Evolutionary conservation across 1,139 yeast genomes (phyloP), one percentile per base, ranked within the genome.

Genomic region (Zygosaccharomyces sapae): DNA sequence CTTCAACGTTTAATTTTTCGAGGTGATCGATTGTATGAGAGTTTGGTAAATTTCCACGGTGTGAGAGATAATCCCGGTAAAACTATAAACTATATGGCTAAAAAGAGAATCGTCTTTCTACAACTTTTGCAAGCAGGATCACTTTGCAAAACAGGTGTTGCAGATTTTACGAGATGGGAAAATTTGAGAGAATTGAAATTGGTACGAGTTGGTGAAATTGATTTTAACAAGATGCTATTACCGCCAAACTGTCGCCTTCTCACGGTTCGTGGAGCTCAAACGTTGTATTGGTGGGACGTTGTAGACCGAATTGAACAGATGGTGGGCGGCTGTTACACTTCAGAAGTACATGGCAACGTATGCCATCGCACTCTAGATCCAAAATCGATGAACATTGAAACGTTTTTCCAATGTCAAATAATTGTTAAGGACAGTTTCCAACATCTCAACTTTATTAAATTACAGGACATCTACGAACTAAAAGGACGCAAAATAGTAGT

Each of bases 101-200:
- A 56, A 44, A 54, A 54, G 31, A 50, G 59, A 34, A 52, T 61
- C 2, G 36, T 41, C 20, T 45, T 41, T 10, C 41, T 64, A 9
- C 45, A 49, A 33, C 20, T 59, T 7, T 33, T 45, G 18, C 56
- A 55, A 45, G 13, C 55, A 19, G 43, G 35, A 22, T 43, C 53
- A 25, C 37, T 55, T 4, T 42, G 58, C 1, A 33, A 34, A 25
- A 36, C 47, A 3, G 57, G 61, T 8, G 33, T 57, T 4, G 55
- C 60, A 1, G 63, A 63, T 44, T 52, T 62, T 7, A 49, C 56
- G 4, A 55, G 55, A 45, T 64, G 67, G 67, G 64, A 59, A 33
- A 54, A 54, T 27, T 47, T 63, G 8, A 47, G 48, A 38, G 45
- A 43, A 18, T 37, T 64, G 9, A 36, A 27, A 2, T 13, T 64